Evolutionary conservation across 140 eudicot species (phyloP), one percentile per base, ranked within the genome.

Genomic region (Ambrosia hybrid): DNA sequence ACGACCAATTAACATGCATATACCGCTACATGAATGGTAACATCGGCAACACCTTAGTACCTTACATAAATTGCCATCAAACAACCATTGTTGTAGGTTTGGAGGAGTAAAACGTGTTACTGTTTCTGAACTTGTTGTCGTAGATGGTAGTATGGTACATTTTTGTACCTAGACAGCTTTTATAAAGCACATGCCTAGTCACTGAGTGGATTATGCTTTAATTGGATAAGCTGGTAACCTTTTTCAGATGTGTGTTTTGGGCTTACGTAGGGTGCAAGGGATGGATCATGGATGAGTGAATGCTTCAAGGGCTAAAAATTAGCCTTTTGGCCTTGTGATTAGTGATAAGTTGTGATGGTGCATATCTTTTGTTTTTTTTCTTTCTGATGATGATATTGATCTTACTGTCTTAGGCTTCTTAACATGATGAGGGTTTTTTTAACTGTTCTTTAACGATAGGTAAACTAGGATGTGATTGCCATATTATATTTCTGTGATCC

Each of bases 381-480:
- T 73, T 62, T 9, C 49, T 26, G 26, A 10, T 73, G 51, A 45
- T 60, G 36, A 60, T 17, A 48, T 59, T 33, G 59, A 72, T 39
- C 17, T 58, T 58, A n/a, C n/a, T n/a, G n/a, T n/a, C n/a, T n/a
- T n/a, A n/a, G n/a, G n/a, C n/a, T n/a, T n/a, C n/a, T n/a, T n/a
- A n/a, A n/a, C n/a, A n/a, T 46, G 51, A 60, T 46, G 67, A 62
- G 49, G 49, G 21, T 1, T 39, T 4, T 39, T 8, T 39, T 39
- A n/a, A n/a, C n/a, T n/a, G n/a, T n/a, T n/a, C n/a, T n/a, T n/a
- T n/a, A n/a, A n/a, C n/a, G n/a, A n/a, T n/a, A n/a, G n/a, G n/a
- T n/a, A n/a, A n/a, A n/a, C n/a, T n/a, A n/a, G n/a, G n/a, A 76
- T 68, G 13, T 51, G 55, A 49, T 59, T 77, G 26, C 67, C 72